Percentiles rank a stretch among this genome's conserved stretches.
Evolutionary conservation across 305 asterid species (phyloP).

Genomic region (Solanum hybrid): DNA sequence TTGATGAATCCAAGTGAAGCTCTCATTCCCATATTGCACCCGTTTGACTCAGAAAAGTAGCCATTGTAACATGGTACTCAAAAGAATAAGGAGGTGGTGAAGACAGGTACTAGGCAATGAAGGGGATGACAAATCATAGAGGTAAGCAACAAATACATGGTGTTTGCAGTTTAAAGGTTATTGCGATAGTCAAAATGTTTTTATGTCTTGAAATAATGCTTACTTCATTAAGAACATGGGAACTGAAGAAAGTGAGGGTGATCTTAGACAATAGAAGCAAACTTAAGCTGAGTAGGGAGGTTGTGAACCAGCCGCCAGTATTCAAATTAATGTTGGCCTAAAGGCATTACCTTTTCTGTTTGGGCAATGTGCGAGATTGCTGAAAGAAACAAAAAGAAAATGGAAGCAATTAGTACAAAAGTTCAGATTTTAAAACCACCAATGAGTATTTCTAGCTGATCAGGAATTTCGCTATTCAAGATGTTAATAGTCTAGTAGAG

Average conservation of each 20-base stretch:
- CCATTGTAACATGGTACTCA: background rate
- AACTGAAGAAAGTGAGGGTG: background rate
- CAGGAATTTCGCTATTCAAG: background rate
- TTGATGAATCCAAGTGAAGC: background rate
- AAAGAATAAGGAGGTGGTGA: background rate
- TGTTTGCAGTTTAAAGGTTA: background rate
- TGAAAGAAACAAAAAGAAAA: conserved; percentile 21
- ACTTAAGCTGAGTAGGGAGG: background rate
- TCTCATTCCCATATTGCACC: background rate
- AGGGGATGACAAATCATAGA: background rate
- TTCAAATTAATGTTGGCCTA: background rate
- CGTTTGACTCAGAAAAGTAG: background rate
- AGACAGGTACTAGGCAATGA: background rate
- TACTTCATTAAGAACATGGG: background rate
- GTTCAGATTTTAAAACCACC: conserved; percentile 1
- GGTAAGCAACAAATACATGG: background rate
- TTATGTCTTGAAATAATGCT: background rate
- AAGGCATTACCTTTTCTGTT: conserved; percentile 46
- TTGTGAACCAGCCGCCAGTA: background rate
- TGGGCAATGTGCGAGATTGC: conserved; percentile 70
- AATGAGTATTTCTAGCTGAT: background rate
- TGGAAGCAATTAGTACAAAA: conserved; percentile 9
- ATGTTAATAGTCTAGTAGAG: background rate
- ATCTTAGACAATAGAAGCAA: background rate
- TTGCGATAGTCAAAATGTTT: background rate